Conservation (phyloP, 345 rosid species). For the Turritis glabra region DNA sequence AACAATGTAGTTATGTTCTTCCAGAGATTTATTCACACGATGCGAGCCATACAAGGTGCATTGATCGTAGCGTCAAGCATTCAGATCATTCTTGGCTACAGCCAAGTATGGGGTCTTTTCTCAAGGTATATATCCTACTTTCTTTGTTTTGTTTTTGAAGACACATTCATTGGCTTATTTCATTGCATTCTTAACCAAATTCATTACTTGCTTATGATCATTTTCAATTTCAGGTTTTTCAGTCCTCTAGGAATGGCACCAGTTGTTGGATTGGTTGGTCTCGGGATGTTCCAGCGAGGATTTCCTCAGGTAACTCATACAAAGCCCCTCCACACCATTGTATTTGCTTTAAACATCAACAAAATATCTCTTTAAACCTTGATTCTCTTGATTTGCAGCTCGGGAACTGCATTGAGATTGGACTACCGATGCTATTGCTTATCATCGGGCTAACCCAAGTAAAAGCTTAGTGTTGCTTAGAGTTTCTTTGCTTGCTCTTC, state of each 20-base stretch:
- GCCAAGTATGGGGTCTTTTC: slow-evolving; percentile 91
- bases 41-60: slow-evolving; percentile 94
- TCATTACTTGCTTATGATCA: background rate
- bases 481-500: background rate
- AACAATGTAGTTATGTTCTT: slow-evolving; percentile 35
- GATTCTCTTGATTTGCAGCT: slow-evolving; percentile 49
- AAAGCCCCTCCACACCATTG: background rate
- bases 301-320: slow-evolving; percentile 65
- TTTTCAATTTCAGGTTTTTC: slow-evolving; percentile 51
- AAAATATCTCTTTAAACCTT: background rate
- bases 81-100: slow-evolving; percentile 85
- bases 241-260: slow-evolving; percentile 93
- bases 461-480: slow-evolving; percentile 24
- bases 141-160: background rate
- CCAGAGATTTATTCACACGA: slow-evolving; percentile 91
- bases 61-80: slow-evolving; percentile 84
- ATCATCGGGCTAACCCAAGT: slow-evolving; percentile 79
- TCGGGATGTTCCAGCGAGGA: slow-evolving; percentile 86
- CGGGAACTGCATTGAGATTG: slow-evolving; percentile 92
- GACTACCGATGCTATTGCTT: slow-evolving; percentile 86
- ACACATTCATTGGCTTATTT: background rate
- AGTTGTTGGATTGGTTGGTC: slow-evolving; percentile 89
- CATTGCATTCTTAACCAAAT: background rate
- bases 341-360: background rate
- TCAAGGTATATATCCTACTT: slow-evolving; percentile 60